A percentile compares a stretch with the other conserved stretches of the same genome.
phyloP scores from a whole-genome alignment of 345 rosid species.

The Eucalyptus pauciflora region DNA sequence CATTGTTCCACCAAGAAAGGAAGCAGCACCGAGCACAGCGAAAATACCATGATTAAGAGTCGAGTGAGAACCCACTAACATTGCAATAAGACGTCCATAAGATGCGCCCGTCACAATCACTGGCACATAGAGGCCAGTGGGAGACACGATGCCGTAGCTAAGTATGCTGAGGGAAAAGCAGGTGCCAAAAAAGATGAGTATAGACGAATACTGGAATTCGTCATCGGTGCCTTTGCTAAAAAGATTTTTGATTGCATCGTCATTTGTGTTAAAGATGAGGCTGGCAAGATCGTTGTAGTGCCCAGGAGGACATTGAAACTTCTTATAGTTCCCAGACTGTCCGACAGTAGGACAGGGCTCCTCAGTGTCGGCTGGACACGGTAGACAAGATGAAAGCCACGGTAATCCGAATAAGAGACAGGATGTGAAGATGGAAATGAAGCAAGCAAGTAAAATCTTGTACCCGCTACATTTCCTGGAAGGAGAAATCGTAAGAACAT shows the following conservation, averaged over 20 bases:
- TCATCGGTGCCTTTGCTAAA: slow-evolving; percentile 69
- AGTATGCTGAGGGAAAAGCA: slow-evolving; percentile 66
- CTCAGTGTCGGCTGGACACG: slow-evolving; percentile 53
- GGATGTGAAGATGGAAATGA: slow-evolving; percentile 66
- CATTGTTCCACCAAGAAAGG: slow-evolving; percentile 92
- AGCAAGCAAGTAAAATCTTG: slow-evolving; percentile 55
- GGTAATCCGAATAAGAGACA: slow-evolving; percentile 91
- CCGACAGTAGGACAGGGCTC: slow-evolving; percentile 87
- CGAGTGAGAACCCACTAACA: slow-evolving; percentile 45
- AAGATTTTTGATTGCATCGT: slow-evolving; percentile 82
- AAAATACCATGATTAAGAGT: slow-evolving; percentile 71
- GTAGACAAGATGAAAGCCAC: slow-evolving; percentile 68
- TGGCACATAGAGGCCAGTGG: slow-evolving; percentile 83
- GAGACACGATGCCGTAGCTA: slow-evolving; percentile 81
- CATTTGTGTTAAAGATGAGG: slow-evolving; percentile 92
- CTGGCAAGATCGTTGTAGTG: slow-evolving; percentile 90
- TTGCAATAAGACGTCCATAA: slow-evolving; percentile 72
- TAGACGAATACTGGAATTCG: slow-evolving; percentile 60
- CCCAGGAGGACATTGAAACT: slow-evolving; percentile 71
- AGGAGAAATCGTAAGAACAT: not conserved
- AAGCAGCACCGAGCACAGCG: slow-evolving; percentile 88
- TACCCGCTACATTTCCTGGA: slow-evolving; percentile 53
- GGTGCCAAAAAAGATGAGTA: slow-evolving; percentile 55
- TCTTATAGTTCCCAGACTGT: slow-evolving; percentile 81
- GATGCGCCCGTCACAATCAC: slow-evolving; percentile 86